Evolutionary conservation across 2,329 filamentous ascomycete genomes (phyloP).

Genomic region (Hymenoscyphus fraxineus): DNA sequence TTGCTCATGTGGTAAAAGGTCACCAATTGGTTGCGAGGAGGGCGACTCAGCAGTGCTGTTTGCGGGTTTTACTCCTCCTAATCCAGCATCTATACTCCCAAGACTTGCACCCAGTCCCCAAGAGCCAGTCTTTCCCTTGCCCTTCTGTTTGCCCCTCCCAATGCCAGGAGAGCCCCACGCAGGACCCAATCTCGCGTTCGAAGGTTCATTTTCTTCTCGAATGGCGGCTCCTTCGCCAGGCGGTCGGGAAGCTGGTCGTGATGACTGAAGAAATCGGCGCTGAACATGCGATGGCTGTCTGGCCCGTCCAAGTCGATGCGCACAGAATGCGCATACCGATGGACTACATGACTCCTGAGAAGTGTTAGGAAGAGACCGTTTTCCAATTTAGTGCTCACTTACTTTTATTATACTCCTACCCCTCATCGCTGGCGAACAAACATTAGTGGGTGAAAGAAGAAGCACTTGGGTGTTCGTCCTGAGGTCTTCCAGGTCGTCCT

Average conservation of each 20-base stretch:
- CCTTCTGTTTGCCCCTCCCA: constrained; percentile 11
- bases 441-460: constrained; percentile 7
- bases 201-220: constrained; percentile 10
- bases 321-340: constrained; percentile 35
- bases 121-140: constrained; percentile 10
- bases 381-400: constrained; percentile 1
- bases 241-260: constrained; percentile 26
- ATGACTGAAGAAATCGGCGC: constrained; percentile 34
- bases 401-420: constrained; percentile 32
- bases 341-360: constrained; percentile 28
- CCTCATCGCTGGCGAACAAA: constrained; percentile 28
- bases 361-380: constrained; percentile 4
- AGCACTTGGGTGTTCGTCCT: neutral
- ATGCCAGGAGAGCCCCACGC: constrained; percentile 19
- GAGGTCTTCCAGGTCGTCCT: no score
- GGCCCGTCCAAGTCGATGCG: constrained; percentile 32
- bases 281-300: constrained; percentile 31
- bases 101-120: constrained; percentile 6
- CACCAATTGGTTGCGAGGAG: neutral
- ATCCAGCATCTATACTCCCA: neutral
- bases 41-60: neutral
- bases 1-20: constrained; percentile 7
- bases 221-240: constrained; percentile 23
- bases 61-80: neutral
- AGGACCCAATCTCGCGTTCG: neutral